Evolutionary conservation across 306 rosid genomes (phyloP), one percentile per base, ranked within the genome.

Genomic region (Pterocarpus macrocarpus): DNA sequence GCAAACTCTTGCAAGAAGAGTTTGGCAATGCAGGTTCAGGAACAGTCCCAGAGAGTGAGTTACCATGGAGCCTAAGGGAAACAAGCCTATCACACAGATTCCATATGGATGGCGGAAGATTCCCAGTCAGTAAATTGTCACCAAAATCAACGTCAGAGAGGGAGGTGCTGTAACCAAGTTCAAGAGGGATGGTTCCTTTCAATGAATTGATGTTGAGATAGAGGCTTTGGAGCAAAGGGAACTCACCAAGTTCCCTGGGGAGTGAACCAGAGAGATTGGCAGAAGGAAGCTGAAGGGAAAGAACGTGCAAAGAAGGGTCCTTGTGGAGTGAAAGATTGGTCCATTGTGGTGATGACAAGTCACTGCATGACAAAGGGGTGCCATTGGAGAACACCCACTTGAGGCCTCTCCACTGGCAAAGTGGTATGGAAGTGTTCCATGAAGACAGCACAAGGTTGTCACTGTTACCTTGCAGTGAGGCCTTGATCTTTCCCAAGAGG

Each of bases 401-500:
- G 87, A 96, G 94, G 11, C 99, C 99, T 59, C 94, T 86, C 99
- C 98, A 96, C 81, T 96, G 99, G 58, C 99, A 96, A 3, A 94
- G 79, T 59, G 99, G 97, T 0, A 78, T 64, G 1, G 97, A 85
- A 28, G 87, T 35, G 75, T 96, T 96, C 99, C 99, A 96, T 71
- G 98, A 92, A 73, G 92, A 86, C 36, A 96, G 73, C 34, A 96
- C 87, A 7, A 96, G 84, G 83, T 89, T 91, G 13, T 90, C 92
- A 9, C 89, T 0, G 85, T 78, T 87, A 12, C 97, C 98, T 87
- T 94, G 94, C 14, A 94, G 85, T 53, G 90, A 87, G 81, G 94
- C 81, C 86, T 79, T 94, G 92, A 96, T 90, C 77, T 85, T 88
- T 65, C 75, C 80, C 83, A 94, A 39, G 32, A 96, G 88, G 77